phyloP scores from a whole-genome alignment of 129 eudicot genomes.

The Pulicaria dysenterica region DNA sequence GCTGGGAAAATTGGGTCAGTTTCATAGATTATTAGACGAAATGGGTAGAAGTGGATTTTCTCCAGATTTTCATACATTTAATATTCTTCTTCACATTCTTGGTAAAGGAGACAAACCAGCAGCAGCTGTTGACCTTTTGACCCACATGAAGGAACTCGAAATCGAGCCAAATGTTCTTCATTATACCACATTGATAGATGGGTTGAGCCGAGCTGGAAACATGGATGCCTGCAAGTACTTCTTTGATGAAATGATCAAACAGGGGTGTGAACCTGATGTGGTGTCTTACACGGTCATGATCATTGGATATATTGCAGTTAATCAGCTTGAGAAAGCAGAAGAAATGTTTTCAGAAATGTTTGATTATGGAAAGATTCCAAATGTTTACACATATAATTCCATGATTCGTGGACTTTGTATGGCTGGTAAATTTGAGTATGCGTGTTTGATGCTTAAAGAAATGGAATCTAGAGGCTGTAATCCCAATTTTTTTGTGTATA shows the following conservation, averaged over 20 bases:
- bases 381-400: slow-evolving; percentile 86
- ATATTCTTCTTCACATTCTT: slow-evolving; percentile 73
- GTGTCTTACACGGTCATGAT: slow-evolving; percentile 88
- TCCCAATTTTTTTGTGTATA: slow-evolving; percentile 92
- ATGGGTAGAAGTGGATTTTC: slow-evolving; percentile 72
- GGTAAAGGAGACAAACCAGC: slow-evolving; percentile 81
- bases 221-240: slow-evolving; percentile 77
- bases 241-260: slow-evolving; percentile 63
- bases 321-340: slow-evolving; percentile 71
- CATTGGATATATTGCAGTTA: slow-evolving; percentile 64
- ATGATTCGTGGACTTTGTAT: slow-evolving; percentile 93
- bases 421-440: slow-evolving; percentile 67
- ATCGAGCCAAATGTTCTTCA: slow-evolving; percentile 73
- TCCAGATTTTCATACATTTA: slow-evolving; percentile 83
- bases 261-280: slow-evolving; percentile 77
- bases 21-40: slow-evolving; percentile 71
- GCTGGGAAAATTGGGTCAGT: slow-evolving; percentile 69
- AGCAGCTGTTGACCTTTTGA: slow-evolving; percentile 71
- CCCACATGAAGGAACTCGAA: slow-evolving; percentile 82
- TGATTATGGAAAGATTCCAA: slow-evolving; percentile 68
- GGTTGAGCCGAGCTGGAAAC: slow-evolving; percentile 74
- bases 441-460: slow-evolving; percentile 79
- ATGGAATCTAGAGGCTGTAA: slow-evolving; percentile 89
- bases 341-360: slow-evolving; percentile 68
- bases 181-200: slow-evolving; percentile 83